phyloP scores from a whole-genome alignment of 1,284 basidiomycete species.

The Rhodotorula sp. region DNA sequence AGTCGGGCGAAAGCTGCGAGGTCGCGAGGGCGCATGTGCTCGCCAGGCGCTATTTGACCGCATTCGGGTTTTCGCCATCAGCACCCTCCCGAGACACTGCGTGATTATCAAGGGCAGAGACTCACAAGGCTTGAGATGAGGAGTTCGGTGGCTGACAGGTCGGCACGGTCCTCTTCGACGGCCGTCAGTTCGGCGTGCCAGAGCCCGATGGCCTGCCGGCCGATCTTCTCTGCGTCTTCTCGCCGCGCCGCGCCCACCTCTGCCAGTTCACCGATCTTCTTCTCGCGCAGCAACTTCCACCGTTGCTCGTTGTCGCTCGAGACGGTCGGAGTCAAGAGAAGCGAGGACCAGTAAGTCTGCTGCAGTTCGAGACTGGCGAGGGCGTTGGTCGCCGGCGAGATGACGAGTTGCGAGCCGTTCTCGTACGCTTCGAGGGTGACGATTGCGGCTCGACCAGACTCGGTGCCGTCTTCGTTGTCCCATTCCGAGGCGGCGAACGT shows the following conservation, averaged over 20 bases:
- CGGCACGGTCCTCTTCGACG: conserved; percentile 16
- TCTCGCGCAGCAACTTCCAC: not conserved
- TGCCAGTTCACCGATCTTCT: not conserved
- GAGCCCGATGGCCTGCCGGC: conserved; percentile 11
- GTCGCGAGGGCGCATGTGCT: not conserved
- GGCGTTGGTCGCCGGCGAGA: conserved; percentile 81
- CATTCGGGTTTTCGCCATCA: not conserved
- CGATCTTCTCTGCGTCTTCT: conserved; percentile 1
- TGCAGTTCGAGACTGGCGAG: conserved; percentile 80
- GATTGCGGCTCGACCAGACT: conserved; percentile 42
- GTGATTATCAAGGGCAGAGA: not conserved
- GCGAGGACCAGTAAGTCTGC: conserved; percentile 53
- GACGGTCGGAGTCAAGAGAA: not conserved
- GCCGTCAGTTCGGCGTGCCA: conserved; percentile 10
- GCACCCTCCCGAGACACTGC: not conserved
- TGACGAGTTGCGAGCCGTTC: conserved; percentile 46
- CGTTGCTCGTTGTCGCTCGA: conserved; percentile 1
- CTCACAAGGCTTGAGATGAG: conserved; percentile 8
- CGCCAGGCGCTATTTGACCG: conserved; percentile 6
- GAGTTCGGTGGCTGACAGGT: not conserved
- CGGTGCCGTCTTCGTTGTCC: conserved; percentile 1
- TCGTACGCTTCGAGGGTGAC: conserved; percentile 75
- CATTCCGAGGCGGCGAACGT: conserved; percentile 53
- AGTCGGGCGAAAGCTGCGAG: not conserved
- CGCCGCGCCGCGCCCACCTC: not conserved